These are phyloP conservation scores for Pochonia chlamydosporia DNA, from an alignment of 2,329 filamentous ascomycete genomes.

Conservation along the genomic window DNA sequence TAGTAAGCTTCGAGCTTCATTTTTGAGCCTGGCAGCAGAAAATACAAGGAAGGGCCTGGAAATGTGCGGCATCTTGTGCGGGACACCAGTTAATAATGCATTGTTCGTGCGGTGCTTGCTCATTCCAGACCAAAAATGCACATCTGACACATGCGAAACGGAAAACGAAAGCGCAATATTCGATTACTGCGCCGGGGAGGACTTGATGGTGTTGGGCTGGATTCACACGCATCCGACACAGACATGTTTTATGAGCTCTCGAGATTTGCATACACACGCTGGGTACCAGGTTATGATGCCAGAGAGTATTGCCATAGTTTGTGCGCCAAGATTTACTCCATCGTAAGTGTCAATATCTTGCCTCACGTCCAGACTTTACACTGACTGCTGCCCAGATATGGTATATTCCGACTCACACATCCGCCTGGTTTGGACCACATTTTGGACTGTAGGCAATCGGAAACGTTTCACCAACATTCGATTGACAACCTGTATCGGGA, in stretches of 20 bases:
- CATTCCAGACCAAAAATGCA: constrained; percentile 85
- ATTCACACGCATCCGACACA: constrained; percentile 97
- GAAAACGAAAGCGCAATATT: constrained; percentile 80
- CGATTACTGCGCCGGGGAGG: constrained; percentile 80
- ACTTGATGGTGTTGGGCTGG: constrained; percentile 86
- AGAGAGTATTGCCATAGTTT: constrained; percentile 95
- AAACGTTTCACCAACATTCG: constrained; percentile 74
- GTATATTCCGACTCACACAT: constrained; percentile 88
- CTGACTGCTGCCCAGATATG: constrained; percentile 53
- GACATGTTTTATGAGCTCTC: constrained; percentile 94
- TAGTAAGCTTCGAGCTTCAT: constrained; percentile 63
- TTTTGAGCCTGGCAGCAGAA: constrained; percentile 64
- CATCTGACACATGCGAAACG: constrained; percentile 91
- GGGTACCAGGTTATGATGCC: constrained; percentile 96
- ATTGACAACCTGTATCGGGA: constrained; percentile 71
- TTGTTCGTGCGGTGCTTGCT: constrained; percentile 85
- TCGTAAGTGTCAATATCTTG: constrained; percentile 49
- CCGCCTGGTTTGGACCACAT: constrained; percentile 87
- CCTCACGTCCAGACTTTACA: not conserved
- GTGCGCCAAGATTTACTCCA: constrained; percentile 73
- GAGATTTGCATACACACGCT: constrained; percentile 88
- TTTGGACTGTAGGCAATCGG: constrained; percentile 67
- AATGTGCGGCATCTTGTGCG: constrained; percentile 92
- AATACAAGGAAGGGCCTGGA: constrained; percentile 84
- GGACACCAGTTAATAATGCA: constrained; percentile 85